Base-by-base conservation (phyloP, 2,329 filamentous ascomycete species). In the Aspergillus nomiae region DNA sequence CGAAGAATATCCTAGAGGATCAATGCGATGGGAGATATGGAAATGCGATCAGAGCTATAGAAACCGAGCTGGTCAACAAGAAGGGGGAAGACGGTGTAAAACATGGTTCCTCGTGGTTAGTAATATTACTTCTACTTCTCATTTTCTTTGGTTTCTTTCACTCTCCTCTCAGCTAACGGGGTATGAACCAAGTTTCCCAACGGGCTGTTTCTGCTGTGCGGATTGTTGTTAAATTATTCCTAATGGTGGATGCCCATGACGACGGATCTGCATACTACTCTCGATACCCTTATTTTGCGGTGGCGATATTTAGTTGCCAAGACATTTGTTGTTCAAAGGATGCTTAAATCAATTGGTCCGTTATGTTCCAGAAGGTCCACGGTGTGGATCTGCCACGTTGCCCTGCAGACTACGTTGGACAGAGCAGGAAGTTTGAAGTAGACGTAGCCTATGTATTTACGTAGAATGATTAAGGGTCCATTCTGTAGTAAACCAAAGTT, bases 121-220 rank as follows among this genome's bases (percentile, higher is more conserved):
- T 55, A 24, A 16, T 26, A 28, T 16, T 6, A 48, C 2, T 38
- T 54, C n/a, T 36, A 30, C n/a, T 36, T 36, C 5, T 9, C 11
- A 36, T 6, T 36, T 16, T 7, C 14, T n/a, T n/a, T 41, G 7
- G 1, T 6, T 19, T 54, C 28, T 54, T 24, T 21, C 6, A 24
- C 9, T 32, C 16, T 30, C 19, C 7, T 32, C 10, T 28, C 5
- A 32, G 19, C 48, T 50, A 32, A 48, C 24, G 36, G 32, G 9
- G 32, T 34, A 24, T 34, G 14, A 21, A 2, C 5, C 21, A 28
- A 59, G 56, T 21, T 59, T 59, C 19, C 56, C 56, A 38, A 59
- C 56, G 10, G 56, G 56, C 19, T 50, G 32, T 32, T 59, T 59
- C 45, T 59, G 56, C 32, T 59, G 56, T 30, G 56, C 51, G 21